These are phyloP conservation scores for Penicillium malachiteum DNA, from an alignment of 495 filamentous ascomycete species.

Conservation along the genomic window DNA sequence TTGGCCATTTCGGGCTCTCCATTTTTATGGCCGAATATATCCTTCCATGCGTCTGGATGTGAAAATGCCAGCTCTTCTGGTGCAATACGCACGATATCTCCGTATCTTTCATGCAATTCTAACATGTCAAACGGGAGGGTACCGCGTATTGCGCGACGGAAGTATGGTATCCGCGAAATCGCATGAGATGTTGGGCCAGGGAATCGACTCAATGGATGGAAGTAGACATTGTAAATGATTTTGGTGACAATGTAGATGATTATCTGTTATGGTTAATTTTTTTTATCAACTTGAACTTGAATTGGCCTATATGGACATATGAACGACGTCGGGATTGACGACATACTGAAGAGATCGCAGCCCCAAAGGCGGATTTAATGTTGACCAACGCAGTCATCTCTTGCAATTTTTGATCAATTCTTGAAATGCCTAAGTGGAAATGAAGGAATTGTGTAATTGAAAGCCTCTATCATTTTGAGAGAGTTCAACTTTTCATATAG, in stretches of 20 bases:
- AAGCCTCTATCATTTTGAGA: too few relatives aligned
- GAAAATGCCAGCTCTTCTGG: slow-evolving; percentile 54
- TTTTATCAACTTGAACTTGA: too few relatives aligned
- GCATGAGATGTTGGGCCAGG: slow-evolving; percentile 1
- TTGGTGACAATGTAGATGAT: not conserved
- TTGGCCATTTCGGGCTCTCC: slow-evolving; percentile 18
- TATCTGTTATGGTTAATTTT: not conserved
- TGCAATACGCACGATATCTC: slow-evolving; percentile 52
- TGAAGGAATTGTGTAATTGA: too few relatives aligned
- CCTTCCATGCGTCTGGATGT: slow-evolving; percentile 51
- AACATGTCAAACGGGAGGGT: slow-evolving; percentile 38
- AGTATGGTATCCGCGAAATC: slow-evolving; percentile 1
- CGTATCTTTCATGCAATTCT: slow-evolving; percentile 50
- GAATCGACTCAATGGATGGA: slow-evolving; percentile 2
- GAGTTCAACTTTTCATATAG: too few relatives aligned
- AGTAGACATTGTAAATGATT: slow-evolving; percentile 4
- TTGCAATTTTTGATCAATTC: not conserved
- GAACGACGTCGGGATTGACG: too few relatives aligned
- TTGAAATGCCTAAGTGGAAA: not conserved
- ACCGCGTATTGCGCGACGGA: slow-evolving; percentile 3
- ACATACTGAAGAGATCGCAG: not conserved
- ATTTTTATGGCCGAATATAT: slow-evolving; percentile 50
- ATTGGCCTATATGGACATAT: not conserved
- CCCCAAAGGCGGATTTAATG: not conserved
- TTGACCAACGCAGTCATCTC: not conserved